A percentile compares a stretch with the other conserved stretches of the same genome.
Evolutionary conservation across 2,329 filamentous ascomycete species (phyloP).

Genomic region (Colletotrichum spinosum): DNA sequence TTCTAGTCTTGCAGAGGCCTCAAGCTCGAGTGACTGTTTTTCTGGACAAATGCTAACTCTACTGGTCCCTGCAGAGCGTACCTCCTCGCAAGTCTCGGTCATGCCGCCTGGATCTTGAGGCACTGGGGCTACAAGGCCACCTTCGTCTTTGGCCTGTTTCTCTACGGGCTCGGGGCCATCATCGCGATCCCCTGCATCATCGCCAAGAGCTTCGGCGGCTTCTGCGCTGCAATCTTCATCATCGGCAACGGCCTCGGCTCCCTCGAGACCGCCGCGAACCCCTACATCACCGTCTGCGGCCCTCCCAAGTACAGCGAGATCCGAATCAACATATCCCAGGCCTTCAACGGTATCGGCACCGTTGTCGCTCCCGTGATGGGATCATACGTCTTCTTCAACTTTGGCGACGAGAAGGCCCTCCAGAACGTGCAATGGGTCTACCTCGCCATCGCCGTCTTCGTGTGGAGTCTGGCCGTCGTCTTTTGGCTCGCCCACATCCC

Average conservation of each 20-base stretch:
- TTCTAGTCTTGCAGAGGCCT: too few relatives aligned
- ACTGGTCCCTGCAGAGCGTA: conserved; percentile 43
- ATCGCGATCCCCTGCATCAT: conserved; percentile 57
- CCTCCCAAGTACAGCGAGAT: conserved; percentile 65
- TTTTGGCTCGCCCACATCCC: conserved; percentile 77
- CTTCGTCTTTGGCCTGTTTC: conserved; percentile 65
- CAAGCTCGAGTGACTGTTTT: not conserved
- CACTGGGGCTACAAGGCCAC: conserved; percentile 57
- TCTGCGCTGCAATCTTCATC: conserved; percentile 79
- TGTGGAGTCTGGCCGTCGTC: conserved; percentile 72
- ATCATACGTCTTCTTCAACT: conserved; percentile 76
- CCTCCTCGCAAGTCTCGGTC: conserved; percentile 54
- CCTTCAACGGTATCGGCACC: conserved; percentile 65
- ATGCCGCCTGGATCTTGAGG: conserved; percentile 54
- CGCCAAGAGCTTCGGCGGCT: conserved; percentile 73
- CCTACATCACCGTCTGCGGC: conserved; percentile 66
- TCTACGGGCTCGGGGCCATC: conserved; percentile 74
- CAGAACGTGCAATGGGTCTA: conserved; percentile 83
- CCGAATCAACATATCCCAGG: conserved; percentile 65
- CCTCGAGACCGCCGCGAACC: conserved; percentile 82
- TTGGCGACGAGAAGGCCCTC: conserved; percentile 58
- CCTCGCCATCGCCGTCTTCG: conserved; percentile 77
- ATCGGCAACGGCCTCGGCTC: conserved; percentile 80
- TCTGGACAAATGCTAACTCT: not conserved
- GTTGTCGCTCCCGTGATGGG: conserved; percentile 77